Evolutionary conservation across 805 yeast species (phyloP), one percentile per base, ranked within the genome.

Genomic region (Naumovozyma castellii): DNA sequence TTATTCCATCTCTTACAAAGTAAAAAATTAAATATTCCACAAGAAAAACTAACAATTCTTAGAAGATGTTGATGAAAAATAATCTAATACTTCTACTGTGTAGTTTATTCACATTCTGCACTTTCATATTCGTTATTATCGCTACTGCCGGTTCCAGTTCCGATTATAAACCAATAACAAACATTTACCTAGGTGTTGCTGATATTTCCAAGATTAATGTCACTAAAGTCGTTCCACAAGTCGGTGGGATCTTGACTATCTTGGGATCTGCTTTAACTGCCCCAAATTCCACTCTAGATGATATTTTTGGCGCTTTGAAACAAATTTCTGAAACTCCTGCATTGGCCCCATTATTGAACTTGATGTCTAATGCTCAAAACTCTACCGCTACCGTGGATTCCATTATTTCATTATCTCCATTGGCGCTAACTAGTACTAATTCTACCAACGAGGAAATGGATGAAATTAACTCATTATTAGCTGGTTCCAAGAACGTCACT

Each of bases 81-180:
- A 41, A 40, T 20, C 9, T 41, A 5, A 35, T 43, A 18, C 22
- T 43, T 20, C 31, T 34, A 14, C 27, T 35, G 14, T 37, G 38
- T 4, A 19, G 42, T 6, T 36, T 60, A 10, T 54, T 57, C 36
- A 47, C 54, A 6, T 45, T 59, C 15, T 43, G 58, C 2, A 41
- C 57, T 8, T 50, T 59, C 31, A 40, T 61, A 18, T 40, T 57
- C 43, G 51, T 57, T 12, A 54, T 54, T 35, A 49, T 59, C 19
- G 54, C 59, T 22, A 56, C 56, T 4, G 56, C 60, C 4, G 65
- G 65, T 37, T 50, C 62, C 8, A 44, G 57, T 9, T 44, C 59
- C 2, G 53, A 59, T 41, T 54, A 56, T 35, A 48, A 44, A 32
- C 63, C 64, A 19, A 38, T 53, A 28, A 59, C 47, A 9, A 49